Base-by-base conservation (phyloP, 768 basidiomycete species). In the Gautieria morchelliformis region DNA sequence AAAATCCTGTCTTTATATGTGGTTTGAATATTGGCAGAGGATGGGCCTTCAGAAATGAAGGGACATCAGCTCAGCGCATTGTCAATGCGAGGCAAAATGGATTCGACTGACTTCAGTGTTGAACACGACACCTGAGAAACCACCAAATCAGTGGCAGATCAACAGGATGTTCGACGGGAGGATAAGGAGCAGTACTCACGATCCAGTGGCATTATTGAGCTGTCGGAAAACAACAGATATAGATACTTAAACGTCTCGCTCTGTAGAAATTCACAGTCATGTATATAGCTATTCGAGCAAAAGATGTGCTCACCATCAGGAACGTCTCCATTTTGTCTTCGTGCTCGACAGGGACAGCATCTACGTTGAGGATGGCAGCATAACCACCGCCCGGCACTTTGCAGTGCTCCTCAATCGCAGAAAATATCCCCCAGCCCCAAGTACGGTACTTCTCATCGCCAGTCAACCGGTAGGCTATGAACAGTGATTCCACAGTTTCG, bases 241-340 rank as follows among this genome's bases (percentile, higher is more conserved):
- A 98, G 75, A 70, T 96, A 96, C 69, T 97, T 93, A 59, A 93
- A 70, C 6, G 90, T 93, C 69, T 93, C 90, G 63, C 87, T 87
- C 90, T 91, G 65, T 37, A 19, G n/a, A 33, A 46, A 46, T 40
- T 27, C 45, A n/a, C 24, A 47, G 41, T 48, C 3, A 59, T 51
- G 7, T 10, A 41, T 37, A 51, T 37, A 2, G 2, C 14, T 9
- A 41, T 39, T 52, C 51, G 30, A 37, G 33, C 46, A 44, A 56
- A 19, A 49, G 53, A 33, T 8, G 32, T 24, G 9, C 83, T 42
- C 58, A 89, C 89, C 77, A 96, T 75, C 70, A 93, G 80, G 73
- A 94, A 96, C 12, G 93, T 93, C 72, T 97, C 93, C 93, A 96
- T 95, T 68, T 87, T 85, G 70, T 97, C 92, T 61, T 91, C 85